Base-by-base conservation (phyloP, 2,329 filamentous ascomycete genomes). In the Curvularia eragrostidis region DNA sequence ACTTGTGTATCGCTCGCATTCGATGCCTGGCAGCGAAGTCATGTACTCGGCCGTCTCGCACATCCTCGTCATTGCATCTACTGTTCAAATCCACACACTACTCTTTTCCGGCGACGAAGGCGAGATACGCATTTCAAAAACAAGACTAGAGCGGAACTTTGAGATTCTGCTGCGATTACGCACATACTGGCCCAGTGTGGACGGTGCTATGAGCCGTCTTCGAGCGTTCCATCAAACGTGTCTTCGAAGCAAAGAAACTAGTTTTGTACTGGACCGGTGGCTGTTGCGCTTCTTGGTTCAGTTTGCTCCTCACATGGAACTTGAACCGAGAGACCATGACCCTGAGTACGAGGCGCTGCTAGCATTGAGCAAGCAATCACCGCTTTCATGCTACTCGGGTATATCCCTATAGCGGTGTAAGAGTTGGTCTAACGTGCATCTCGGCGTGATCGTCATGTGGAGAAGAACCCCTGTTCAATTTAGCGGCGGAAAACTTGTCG, bases 201-300 rank as follows among this genome's bases (percentile, higher is more conserved):
- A 69, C 39, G 56, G 66, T 34, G 66, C 66, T 13, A 66, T 69
- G 66, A 67, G 66, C 39, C 66, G 66, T 48, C 48, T 69, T 18
- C 61, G 65, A 42, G 66, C 66, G 28, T 69, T 69, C 34, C 66
- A 69, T 52, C 66, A 69, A 38, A 69, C 65, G 23, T 69, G 66
- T 49, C 55, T 69, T 9, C 58, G 65, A 59, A 65, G 65, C 36
- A 69, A 66, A 47, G 66, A 69, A n/a, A 69, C 66, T 0, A 69
- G 66, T 49, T 69, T 69, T 26, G 65, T 69, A 47, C 51, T 69
- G 28, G 66, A 69, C 49, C 58, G 66, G 44, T 69, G 66, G 66
- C 47, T 69, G 38, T 32, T 69, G 46, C 65, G 66, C 41, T 69
- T 69, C 54, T 56, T 69, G 19, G 65, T 69, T 12, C 66, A 69